phyloP scores from a whole-genome alignment of 2,329 filamentous ascomycete genomes.

The Daldinia sp. region DNA sequence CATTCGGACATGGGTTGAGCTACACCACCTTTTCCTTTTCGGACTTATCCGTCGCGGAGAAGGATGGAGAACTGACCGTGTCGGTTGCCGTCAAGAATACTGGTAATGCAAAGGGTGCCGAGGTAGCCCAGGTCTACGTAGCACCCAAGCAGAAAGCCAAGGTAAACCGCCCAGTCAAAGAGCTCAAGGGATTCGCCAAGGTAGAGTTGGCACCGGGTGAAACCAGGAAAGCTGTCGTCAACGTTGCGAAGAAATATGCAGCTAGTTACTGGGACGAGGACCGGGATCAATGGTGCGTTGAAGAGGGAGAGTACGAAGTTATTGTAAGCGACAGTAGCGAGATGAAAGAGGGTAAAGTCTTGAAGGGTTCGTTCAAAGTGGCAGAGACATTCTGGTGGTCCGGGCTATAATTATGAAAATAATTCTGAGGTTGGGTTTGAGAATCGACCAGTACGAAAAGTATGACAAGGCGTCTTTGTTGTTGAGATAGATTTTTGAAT shows the following conservation, averaged over 20 bases:
- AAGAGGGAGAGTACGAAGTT: slow-evolving; percentile 71
- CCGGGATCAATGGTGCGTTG: slow-evolving; percentile 69
- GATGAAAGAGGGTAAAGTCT: slow-evolving; percentile 54
- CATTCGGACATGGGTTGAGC: slow-evolving; percentile 81
- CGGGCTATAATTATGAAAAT: slow-evolving; percentile 57
- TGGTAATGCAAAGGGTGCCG: slow-evolving; percentile 60
- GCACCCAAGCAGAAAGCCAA: slow-evolving; percentile 59
- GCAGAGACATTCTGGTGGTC: slow-evolving; percentile 72
- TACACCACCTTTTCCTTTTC: slow-evolving; percentile 74
- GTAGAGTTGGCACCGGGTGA: slow-evolving; percentile 68
- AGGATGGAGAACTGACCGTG: slow-evolving; percentile 58
- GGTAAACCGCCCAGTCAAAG: slow-evolving; percentile 66
- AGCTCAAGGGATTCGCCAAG: slow-evolving; percentile 73
- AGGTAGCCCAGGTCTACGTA: slow-evolving; percentile 67
- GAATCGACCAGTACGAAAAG: no score
- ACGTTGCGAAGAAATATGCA: slow-evolving; percentile 68
- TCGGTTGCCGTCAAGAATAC: slow-evolving; percentile 67
- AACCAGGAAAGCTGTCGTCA: slow-evolving; percentile 63
- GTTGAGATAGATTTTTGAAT: neutral
- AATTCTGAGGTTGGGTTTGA: neutral
- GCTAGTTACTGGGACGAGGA: slow-evolving; percentile 77
- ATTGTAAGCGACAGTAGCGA: slow-evolving; percentile 66
- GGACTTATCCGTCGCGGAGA: slow-evolving; percentile 57
- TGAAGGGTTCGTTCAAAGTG: slow-evolving; percentile 64
- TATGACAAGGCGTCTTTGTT: neutral